Evolutionary conservation across 2,329 filamentous ascomycete species (phyloP).

Genomic region (Pseudovirgaria hyperparasitica): DNA sequence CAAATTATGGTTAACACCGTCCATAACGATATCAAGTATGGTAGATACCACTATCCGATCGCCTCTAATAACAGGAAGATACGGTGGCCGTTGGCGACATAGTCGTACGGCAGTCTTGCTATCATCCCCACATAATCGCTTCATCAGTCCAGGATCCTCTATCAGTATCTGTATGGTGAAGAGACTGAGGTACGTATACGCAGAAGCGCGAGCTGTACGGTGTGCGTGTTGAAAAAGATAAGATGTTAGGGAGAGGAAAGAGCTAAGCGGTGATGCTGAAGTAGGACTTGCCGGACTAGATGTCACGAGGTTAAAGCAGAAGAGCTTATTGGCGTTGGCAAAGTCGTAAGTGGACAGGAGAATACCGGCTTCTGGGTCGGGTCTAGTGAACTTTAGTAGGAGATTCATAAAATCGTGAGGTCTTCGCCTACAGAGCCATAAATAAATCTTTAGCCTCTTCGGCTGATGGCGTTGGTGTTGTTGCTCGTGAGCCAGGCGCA

Average conservation of each 20-base stretch:
- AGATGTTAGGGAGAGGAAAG: slow-evolving; percentile 77
- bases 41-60: slow-evolving; percentile 63
- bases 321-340: slow-evolving; percentile 85
- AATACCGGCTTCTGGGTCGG: slow-evolving; percentile 64
- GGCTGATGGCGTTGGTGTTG: slow-evolving; percentile 48
- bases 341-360: slow-evolving; percentile 88
- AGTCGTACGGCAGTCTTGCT: slow-evolving; percentile 62
- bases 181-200: slow-evolving; percentile 76
- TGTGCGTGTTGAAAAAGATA: slow-evolving; percentile 92
- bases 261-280: slow-evolving; percentile 62
- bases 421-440: slow-evolving; percentile 52
- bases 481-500: slow-evolving; percentile 52
- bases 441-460: slow-evolving; percentile 79
- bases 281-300: slow-evolving; percentile 46
- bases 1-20: slow-evolving; percentile 89
- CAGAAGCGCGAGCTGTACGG: slow-evolving; percentile 60
- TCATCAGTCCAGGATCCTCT: slow-evolving; percentile 72
- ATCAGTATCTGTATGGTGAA: slow-evolving; percentile 77
- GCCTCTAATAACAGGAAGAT: slow-evolving; percentile 59
- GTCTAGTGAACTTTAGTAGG: slow-evolving; percentile 37
- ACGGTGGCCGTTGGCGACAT: slow-evolving; percentile 80
- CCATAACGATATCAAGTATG: slow-evolving; percentile 76
- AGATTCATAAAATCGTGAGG: not conserved
- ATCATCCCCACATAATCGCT: slow-evolving; percentile 71
- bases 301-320: slow-evolving; percentile 72